phyloP scores from a whole-genome alignment of 495 filamentous ascomycete genomes.

The Hypomontagnella submonticulosa region DNA sequence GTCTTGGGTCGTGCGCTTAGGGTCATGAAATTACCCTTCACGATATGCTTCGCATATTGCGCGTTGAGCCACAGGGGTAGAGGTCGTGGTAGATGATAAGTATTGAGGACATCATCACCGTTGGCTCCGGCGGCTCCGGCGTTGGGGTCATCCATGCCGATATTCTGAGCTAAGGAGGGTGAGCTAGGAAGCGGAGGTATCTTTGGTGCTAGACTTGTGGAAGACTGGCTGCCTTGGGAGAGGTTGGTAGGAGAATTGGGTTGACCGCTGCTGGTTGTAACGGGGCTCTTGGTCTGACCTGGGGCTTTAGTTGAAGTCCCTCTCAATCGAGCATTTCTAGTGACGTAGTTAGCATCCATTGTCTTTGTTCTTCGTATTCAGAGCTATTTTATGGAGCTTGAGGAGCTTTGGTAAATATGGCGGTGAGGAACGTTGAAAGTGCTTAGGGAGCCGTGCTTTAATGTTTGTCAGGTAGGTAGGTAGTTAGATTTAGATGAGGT shows the following conservation, averaged over 20 bases:
- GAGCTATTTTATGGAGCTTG: slow-evolving; percentile 13
- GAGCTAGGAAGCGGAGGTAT: slow-evolving; percentile 69
- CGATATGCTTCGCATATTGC: slow-evolving; percentile 83
- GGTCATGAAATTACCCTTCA: slow-evolving; percentile 97
- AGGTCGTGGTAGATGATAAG: slow-evolving; percentile 61
- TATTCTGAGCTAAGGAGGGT: slow-evolving; percentile 63
- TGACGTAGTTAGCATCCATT: slow-evolving; percentile 26
- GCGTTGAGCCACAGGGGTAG: slow-evolving; percentile 76
- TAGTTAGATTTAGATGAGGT: slow-evolving; percentile 1
- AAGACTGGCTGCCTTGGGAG: slow-evolving; percentile 58
- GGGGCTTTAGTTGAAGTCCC: slow-evolving; percentile 55
- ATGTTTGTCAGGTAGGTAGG: slow-evolving; percentile 11
- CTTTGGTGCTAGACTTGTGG: slow-evolving; percentile 62
- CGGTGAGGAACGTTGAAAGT: slow-evolving; percentile 23
- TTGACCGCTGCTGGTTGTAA: slow-evolving; percentile 51
- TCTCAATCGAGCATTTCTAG: slow-evolving; percentile 61
- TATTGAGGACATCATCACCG: slow-evolving; percentile 61
- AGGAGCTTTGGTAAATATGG: slow-evolving; percentile 6
- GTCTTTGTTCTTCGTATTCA: slow-evolving; percentile 23
- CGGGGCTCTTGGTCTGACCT: slow-evolving; percentile 54
- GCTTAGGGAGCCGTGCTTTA: slow-evolving; percentile 10
- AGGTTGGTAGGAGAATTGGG: slow-evolving; percentile 57
- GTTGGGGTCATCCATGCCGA: slow-evolving; percentile 61
- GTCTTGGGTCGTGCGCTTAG: slow-evolving; percentile 88
- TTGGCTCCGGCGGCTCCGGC: slow-evolving; percentile 54